phyloP scores from a whole-genome alignment of 441 rosid species.

The Aquilaria agallochum region DNA sequence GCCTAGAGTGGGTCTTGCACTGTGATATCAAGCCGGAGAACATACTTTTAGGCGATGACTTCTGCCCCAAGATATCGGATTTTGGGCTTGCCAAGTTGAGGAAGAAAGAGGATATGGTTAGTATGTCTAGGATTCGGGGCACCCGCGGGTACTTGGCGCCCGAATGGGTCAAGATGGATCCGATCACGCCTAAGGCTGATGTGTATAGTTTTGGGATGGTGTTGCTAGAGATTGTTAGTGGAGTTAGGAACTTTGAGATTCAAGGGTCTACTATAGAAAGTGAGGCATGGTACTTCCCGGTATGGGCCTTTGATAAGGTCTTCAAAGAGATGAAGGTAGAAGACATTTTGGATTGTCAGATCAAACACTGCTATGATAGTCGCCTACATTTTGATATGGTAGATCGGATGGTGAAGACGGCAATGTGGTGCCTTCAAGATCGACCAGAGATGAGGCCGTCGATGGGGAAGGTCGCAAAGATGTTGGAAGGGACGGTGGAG shows the following conservation, averaged over 20 bases:
- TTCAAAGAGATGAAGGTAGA: slow-evolving; percentile 60
- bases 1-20: slow-evolving; percentile 72
- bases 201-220: slow-evolving; percentile 79
- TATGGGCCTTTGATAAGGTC: slow-evolving; percentile 68
- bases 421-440: slow-evolving; percentile 81
- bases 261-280: slow-evolving; percentile 42
- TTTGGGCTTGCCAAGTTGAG: slow-evolving; percentile 66
- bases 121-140: slow-evolving; percentile 66
- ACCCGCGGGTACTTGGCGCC: slow-evolving; percentile 82
- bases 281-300: slow-evolving; percentile 63
- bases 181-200: slow-evolving; percentile 58
- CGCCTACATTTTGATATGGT: slow-evolving; percentile 50
- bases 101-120: slow-evolving; percentile 65
- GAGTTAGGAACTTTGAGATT: slow-evolving; percentile 45
- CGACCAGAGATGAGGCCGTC: slow-evolving; percentile 58
- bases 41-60: slow-evolving; percentile 67
- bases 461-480: slow-evolving; percentile 78
- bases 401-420: slow-evolving; percentile 71
- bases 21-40: slow-evolving; percentile 74
- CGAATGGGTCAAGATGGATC: slow-evolving; percentile 57
- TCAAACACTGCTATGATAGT: slow-evolving; percentile 48
- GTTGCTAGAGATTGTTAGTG: slow-evolving; percentile 54
- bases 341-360: slow-evolving; percentile 56
- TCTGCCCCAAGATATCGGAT: slow-evolving; percentile 69
- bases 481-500: slow-evolving; percentile 72